These are phyloP conservation scores for Yamadazyma endophytica DNA, from an alignment of 805 yeast species.

Conservation along the genomic window DNA sequence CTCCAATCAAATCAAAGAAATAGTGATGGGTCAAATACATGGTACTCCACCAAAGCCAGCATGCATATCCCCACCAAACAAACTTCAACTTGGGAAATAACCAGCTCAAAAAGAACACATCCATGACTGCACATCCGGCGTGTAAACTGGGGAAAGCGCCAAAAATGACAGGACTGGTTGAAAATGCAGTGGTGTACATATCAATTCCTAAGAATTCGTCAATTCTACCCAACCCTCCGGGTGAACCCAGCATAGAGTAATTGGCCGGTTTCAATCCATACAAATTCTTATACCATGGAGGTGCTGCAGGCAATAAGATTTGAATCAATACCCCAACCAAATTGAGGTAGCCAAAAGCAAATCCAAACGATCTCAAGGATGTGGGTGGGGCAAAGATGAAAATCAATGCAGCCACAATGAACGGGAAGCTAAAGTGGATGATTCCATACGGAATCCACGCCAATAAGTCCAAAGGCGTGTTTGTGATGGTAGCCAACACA, in stretches of 20 bases:
- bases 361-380: conserved; percentile 74
- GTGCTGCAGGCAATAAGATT: conserved; percentile 85
- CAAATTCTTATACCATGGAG: conserved; percentile 91
- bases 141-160: conserved; percentile 89
- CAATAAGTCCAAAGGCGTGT: conserved; percentile 64
- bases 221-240: conserved; percentile 91
- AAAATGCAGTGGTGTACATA: conserved; percentile 77
- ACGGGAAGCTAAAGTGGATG: conserved; percentile 86
- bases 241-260: conserved; percentile 87
- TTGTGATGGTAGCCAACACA: conserved; percentile 71
- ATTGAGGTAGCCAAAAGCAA: conserved; percentile 95
- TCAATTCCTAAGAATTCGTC: conserved; percentile 76
- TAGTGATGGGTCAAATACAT: conserved; percentile 98
- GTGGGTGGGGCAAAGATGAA: conserved; percentile 93
- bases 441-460: conserved; percentile 97
- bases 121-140: conserved; percentile 93
- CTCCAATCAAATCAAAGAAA: conserved; percentile 90
- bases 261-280: conserved; percentile 89
- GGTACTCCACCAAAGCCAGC: conserved; percentile 97
- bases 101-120: conserved; percentile 79
- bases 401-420: conserved; percentile 71
- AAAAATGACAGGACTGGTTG: conserved; percentile 86
- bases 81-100: conserved; percentile 70
- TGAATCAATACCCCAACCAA: conserved; percentile 80
- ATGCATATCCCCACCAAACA: conserved; percentile 70